Percentiles rank a stretch among this genome's conserved stretches.
These are phyloP conservation scores for Monosporascus sp. DNA, from an alignment of 2,329 filamentous ascomycete genomes.

Conservation along the genomic window DNA sequence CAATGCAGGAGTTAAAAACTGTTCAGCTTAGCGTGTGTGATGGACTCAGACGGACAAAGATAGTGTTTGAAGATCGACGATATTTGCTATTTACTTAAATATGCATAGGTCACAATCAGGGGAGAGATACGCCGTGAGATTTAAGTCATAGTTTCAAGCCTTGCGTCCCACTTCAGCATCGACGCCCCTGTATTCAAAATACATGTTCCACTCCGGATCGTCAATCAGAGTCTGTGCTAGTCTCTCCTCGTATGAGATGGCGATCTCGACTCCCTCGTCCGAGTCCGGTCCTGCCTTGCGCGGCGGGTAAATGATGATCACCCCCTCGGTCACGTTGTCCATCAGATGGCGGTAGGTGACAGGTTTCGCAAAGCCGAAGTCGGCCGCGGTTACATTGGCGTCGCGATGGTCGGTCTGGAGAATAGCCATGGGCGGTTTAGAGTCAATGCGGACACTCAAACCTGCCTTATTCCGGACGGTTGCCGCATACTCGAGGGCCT, in stretches of 20 bases:
- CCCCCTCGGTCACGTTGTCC: constrained; percentile 7
- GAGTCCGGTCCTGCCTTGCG: not conserved
- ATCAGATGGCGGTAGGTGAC: constrained; percentile 11
- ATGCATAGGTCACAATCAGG: no score
- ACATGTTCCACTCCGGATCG: constrained; percentile 14
- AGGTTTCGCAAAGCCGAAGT: constrained; percentile 16
- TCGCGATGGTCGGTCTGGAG: constrained; percentile 13
- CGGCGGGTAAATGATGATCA: constrained; percentile 12
- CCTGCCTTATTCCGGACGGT: constrained; percentile 30
- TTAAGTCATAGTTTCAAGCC: no score
- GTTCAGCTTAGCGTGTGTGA: no score
- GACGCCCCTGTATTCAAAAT: constrained; percentile 15
- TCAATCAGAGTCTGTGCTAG: constrained; percentile 6
- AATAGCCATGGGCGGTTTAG: constrained; percentile 26
- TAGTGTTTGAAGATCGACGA: no score
- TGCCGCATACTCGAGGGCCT: constrained; percentile 26
- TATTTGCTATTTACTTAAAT: no score
- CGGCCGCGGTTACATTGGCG: constrained; percentile 7
- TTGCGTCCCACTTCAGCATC: not conserved
- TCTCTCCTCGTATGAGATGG: constrained; percentile 12
- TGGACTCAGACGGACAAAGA: no score
- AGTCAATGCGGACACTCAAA: constrained; percentile 29
- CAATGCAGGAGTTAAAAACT: no score
- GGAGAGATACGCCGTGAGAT: no score
- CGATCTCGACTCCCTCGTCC: constrained; percentile 16